Evolutionary conservation across 2,329 filamentous ascomycete species (phyloP), one percentile per base, ranked within the genome.

Genomic region (Arthrobotrys sphaeroides): DNA sequence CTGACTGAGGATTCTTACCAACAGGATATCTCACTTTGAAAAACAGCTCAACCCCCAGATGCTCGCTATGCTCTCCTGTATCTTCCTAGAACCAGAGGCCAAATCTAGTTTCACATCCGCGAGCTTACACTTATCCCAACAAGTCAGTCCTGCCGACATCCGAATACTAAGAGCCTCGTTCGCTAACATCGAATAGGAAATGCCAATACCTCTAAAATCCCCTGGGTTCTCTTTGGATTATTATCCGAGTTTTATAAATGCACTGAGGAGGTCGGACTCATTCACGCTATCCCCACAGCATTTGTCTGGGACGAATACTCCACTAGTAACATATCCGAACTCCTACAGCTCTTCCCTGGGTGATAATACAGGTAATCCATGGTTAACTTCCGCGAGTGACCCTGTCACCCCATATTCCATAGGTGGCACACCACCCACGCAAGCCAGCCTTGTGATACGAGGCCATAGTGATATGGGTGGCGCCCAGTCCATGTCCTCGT

Each of bases 51-150:
- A 91, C 74, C 83, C 90, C 10, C 89, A 91, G 81, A 91, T 91
- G 89, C 80, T 91, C 62, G 89, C 89, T 6, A 90, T 91, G 88
- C 84, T 91, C 26, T 89, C 89, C 0, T 91, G 89, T 80, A 86
- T 91, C 69, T 90, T 91, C 80, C 88, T 86, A 78, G 88, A 90
- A 47, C 81, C 88, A 0, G 84, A 85, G 10, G 83, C 86, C 0
- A 84, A 87, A 45, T 85, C 88, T 70, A 84, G 85, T 55, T 84
- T 88, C 22, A 86, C 88, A 2, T 88, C 89, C 77, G 85, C 85
- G 13, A 87, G 88, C 77, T 85, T 86, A 1, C 85, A 85, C 68
- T 83, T 89, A 60, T 84, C 86, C 0, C 86, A 88, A 51, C 59
- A 70, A 36, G 73, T 76, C 53, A 22, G 55, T 28, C 42, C 22